Evolutionary conservation across 495 filamentous ascomycete species (phyloP), one percentile per base, ranked within the genome.

Genomic region (Penicillium dipodomyicola): DNA sequence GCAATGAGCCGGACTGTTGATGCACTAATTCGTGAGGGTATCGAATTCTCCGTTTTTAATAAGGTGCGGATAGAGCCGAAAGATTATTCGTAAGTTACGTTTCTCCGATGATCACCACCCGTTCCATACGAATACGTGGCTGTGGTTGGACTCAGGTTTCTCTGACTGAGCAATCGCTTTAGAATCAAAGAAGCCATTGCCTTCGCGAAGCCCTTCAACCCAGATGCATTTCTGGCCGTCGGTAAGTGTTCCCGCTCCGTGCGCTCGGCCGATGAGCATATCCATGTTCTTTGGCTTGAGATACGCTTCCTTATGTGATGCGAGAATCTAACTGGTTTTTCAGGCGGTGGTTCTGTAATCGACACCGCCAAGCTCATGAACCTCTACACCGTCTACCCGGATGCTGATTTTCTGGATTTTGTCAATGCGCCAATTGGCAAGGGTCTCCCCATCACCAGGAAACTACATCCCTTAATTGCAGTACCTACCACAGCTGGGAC

Each of bases 331-430:
- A n/a, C n/a, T n/a, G n/a, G n/a, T n/a, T n/a, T 0, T 15, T 14
- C 19, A 78, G 76, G 76, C 46, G 76, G 88, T 51, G 88, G 88
- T 22, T 88, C 86, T 22, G 89, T 96, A 39, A 98, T 98, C 63
- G 94, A 98, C 75, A 98, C 94, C 1, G 92, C 94, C 33, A 98
- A 98, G 74, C 80, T 97, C 23, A 96, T 97, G 91, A 98, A 98
- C 68, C 82, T 98, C 1, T 97, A 96, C 74, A 88, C 85, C 1
- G 85, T 82, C 68, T 95, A 85, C 72, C 92, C 91, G 0, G 84
- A 95, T 4, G 91, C 92, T 23, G 87, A 92, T 56, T 96, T 98
- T 67, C 74, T 97, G 12, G 94, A 97, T 75, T 97, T 98, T 65
- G 94, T 98, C 68, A 97, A 97, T 67, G 93, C 93, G 1, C 94